Percentiles rank a stretch among this genome's conserved stretches.
Evolutionary conservation across 345 rosid genomes (phyloP).

Genomic region (Zanthoxylum bungeanum): DNA sequence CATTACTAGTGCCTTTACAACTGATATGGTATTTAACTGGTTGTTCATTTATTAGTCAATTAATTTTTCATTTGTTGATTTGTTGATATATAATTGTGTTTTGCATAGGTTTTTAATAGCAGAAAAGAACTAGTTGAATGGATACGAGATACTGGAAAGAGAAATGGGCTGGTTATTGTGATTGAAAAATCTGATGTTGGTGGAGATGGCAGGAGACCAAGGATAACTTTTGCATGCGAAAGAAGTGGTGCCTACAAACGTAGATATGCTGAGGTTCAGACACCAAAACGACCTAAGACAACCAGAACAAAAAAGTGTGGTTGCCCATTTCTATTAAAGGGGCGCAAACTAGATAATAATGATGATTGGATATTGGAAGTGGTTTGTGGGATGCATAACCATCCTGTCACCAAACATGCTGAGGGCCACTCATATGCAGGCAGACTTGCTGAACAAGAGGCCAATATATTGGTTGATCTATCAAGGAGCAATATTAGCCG

Average conservation of each 20-base stretch:
- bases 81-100: not conserved
- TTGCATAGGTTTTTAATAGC: not conserved
- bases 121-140: constrained; percentile 4
- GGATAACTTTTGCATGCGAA: constrained; percentile 14
- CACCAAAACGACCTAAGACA: constrained; percentile 2
- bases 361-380: constrained; percentile 16
- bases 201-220: constrained; percentile 7
- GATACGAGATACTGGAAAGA: constrained; percentile 4
- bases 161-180: constrained; percentile 10
- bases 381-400: constrained; percentile 16
- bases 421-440: constrained; percentile 24
- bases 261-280: not conserved
- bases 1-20: no score
- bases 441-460: constrained; percentile 18
- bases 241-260: constrained; percentile 14
- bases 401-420: constrained; percentile 2
- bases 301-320: constrained; percentile 11
- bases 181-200: not conserved
- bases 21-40: no score
- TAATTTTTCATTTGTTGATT: no score
- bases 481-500: constrained; percentile 15
- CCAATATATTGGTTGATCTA: constrained; percentile 14
- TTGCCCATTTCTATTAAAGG: constrained; percentile 12
- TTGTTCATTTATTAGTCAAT: no score
- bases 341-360: not conserved